Evolutionary conservation across 148 eudicot genomes (phyloP), one percentile per base, ranked within the genome.

Genomic region (Rhododendron vialii): DNA sequence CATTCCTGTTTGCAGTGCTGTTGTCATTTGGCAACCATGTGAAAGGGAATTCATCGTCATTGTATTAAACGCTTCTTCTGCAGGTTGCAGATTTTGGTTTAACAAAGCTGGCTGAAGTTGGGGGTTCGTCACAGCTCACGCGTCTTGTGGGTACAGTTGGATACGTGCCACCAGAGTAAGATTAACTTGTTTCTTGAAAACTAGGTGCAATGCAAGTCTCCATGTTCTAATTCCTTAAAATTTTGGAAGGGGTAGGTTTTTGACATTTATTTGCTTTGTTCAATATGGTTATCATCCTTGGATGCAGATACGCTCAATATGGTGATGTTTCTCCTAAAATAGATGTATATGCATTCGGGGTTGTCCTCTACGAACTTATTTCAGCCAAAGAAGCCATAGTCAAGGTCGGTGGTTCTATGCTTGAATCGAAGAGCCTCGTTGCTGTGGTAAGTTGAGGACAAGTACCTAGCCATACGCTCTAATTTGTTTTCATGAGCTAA

Each of bases 91-190:
- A 96, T 91, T 95, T 96, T 90, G 99, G 99, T 85, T 91, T 96
- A 75, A 89, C 99, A 83, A 96, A 93, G 87, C 92, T 96, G 65
- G 93, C 93, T 48, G 98, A 95, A 88, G 96, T 93, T 82, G 94
- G 98, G 87, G 92, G 89, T 85, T 75, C 92, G 38, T 36, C 38
- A 36, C 38, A 36, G 38, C 38, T 3, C 71, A 92, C 98, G 43
- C 93, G 93, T 74, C 94, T 97, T 90, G 96, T 91, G 83, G 98
- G 99, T 85, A 97, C 99, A 84, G 94, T 95, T 91, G 99, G 99
- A 88, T 97, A 97, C 89, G 95, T 97, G 96, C 95, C 98, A 76
- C 99, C 99, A 75, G 99, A 97, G 99, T 97, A 95, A 93, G 97
- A 85, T 79, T 36, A 36, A 17, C 22, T 67, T 81, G 80, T 53